A percentile compares a stretch with the other conserved stretches of the same genome.
These are phyloP conservation scores for Tetraselmis chui DNA, from an alignment of 139 green algal genomes.

Conservation along the genomic window DNA sequence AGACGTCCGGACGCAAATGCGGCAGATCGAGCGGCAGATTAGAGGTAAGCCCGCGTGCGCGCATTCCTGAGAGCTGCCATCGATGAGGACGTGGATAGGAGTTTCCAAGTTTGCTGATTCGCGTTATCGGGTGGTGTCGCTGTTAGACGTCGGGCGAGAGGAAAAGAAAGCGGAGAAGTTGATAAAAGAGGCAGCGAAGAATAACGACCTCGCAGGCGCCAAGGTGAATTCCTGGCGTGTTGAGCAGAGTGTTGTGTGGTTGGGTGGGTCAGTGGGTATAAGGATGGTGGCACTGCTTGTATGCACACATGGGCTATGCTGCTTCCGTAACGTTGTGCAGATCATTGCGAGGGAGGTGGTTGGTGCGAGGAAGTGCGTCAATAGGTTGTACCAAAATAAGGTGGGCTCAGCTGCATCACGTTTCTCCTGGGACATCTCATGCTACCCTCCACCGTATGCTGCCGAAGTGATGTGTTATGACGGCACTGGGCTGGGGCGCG, in stretches of 20 bases:
- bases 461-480: too few species aligned
- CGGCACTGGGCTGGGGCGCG: too few species aligned
- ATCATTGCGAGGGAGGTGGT: conserved; percentile 30
- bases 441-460: too few species aligned
- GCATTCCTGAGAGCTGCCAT: too few species aligned
- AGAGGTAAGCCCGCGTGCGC: too few species aligned
- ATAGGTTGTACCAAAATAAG: conserved; percentile 25
- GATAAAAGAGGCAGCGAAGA: conserved; percentile 28
- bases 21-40: conserved; percentile 41
- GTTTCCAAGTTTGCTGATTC: too few species aligned
- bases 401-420: neutral
- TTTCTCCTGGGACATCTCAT: neutral
- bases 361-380: neutral
- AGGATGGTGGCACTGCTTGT: too few species aligned
- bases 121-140: neutral
- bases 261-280: neutral
- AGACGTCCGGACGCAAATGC: conserved; percentile 33
- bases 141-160: conserved; percentile 28
- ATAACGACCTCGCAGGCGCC: conserved; percentile 7
- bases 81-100: too few species aligned
- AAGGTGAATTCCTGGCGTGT: neutral
- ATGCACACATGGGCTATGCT: too few species aligned
- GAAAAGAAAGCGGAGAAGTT: conserved; percentile 29
- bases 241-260: neutral
- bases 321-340: too few species aligned